Conservation (phyloP, 495 filamentous ascomycete species). For the Sordaria brevicollis region DNA sequence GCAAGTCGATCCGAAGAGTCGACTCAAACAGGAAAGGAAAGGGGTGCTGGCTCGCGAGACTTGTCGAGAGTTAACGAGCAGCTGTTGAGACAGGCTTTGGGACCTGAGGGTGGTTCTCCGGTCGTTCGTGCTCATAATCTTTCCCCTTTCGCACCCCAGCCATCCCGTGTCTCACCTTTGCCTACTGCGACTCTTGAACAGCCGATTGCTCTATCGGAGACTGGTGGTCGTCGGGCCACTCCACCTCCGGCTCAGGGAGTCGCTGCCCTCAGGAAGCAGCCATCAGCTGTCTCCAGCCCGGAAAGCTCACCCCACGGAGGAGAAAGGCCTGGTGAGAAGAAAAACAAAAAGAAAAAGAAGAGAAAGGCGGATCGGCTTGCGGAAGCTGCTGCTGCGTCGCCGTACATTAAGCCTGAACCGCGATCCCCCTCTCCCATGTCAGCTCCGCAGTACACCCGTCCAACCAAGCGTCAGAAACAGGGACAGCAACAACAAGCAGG, state of each 20-base stretch:
- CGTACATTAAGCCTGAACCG: slow-evolving; percentile 80
- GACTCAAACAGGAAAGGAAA: slow-evolving; percentile 27
- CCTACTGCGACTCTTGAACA: slow-evolving; percentile 49
- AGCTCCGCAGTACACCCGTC: slow-evolving; percentile 39
- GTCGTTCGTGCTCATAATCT: slow-evolving; percentile 37
- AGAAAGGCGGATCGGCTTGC: slow-evolving; percentile 34
- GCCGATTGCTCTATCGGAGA: slow-evolving; percentile 31
- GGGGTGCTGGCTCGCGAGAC: slow-evolving; percentile 24
- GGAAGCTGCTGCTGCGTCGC: slow-evolving; percentile 28
- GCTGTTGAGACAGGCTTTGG: slow-evolving; percentile 22
- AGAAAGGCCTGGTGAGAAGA: slow-evolving; percentile 27
- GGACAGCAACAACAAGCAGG: slow-evolving; percentile 31
- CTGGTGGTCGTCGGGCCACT: slow-evolving; percentile 19
- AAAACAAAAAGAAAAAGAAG: slow-evolving; percentile 43
- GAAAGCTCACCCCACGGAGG: slow-evolving; percentile 41
- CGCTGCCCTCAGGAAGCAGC: slow-evolving; percentile 36
- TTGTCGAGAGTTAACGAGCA: slow-evolving; percentile 20
- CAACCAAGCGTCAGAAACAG: slow-evolving; percentile 43
- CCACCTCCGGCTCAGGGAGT: slow-evolving; percentile 40
- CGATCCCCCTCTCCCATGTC: slow-evolving; percentile 67
- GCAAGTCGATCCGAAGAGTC: slow-evolving; percentile 33
- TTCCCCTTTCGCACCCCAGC: slow-evolving; percentile 72
- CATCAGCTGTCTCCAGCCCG: slow-evolving; percentile 32
- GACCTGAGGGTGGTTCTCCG: slow-evolving; percentile 20
- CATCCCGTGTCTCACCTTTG: slow-evolving; percentile 69